Percentiles rank a stretch among this genome's conserved stretches.
Evolutionary conservation across 139 green algal genomes (phyloP).

Genomic region (Marvania coccoides): DNA sequence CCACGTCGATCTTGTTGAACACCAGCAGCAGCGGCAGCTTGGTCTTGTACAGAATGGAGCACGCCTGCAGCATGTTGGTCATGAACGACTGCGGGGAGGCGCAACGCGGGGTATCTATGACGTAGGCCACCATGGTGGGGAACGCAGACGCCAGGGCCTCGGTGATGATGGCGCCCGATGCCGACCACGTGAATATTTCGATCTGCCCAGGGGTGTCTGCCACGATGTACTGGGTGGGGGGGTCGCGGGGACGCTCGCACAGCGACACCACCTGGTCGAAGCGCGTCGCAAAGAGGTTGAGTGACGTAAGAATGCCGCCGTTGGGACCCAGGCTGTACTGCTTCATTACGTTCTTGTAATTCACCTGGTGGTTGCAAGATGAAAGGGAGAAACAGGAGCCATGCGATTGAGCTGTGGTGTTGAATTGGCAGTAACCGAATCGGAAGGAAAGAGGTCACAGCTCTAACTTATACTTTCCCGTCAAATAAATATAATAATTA

Average conservation of each 20-base stretch:
- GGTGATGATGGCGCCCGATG: conserved; percentile 83
- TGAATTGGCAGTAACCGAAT: too few species aligned
- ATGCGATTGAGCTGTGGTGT: not conserved
- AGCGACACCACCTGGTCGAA: conserved; percentile 94
- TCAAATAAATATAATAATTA: not conserved
- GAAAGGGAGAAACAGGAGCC: not conserved
- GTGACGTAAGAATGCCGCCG: conserved; percentile 91
- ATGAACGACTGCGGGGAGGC: conserved; percentile 89
- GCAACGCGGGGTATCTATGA: conserved; percentile 89
- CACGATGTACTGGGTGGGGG: conserved; percentile 74
- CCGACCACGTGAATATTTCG: conserved; percentile 99
- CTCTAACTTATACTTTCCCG: not conserved
- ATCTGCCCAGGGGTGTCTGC: conserved; percentile 97
- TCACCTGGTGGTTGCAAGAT: conserved; percentile 54
- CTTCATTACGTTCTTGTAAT: conserved; percentile 98
- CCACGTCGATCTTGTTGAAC: conserved; percentile 97
- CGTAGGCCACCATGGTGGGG: conserved; percentile 82
- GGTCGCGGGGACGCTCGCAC: conserved; percentile 68
- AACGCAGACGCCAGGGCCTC: conserved; percentile 86
- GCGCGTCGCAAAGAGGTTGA: conserved; percentile 96
- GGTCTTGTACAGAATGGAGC: conserved; percentile 96
- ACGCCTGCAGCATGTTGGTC: conserved; percentile 95
- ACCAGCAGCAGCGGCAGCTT: conserved; percentile 89
- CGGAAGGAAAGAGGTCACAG: too few species aligned
- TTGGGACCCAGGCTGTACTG: conserved; percentile 95